phyloP scores from a whole-genome alignment of 768 basidiomycete genomes.

The Butyriboletus loyo region DNA sequence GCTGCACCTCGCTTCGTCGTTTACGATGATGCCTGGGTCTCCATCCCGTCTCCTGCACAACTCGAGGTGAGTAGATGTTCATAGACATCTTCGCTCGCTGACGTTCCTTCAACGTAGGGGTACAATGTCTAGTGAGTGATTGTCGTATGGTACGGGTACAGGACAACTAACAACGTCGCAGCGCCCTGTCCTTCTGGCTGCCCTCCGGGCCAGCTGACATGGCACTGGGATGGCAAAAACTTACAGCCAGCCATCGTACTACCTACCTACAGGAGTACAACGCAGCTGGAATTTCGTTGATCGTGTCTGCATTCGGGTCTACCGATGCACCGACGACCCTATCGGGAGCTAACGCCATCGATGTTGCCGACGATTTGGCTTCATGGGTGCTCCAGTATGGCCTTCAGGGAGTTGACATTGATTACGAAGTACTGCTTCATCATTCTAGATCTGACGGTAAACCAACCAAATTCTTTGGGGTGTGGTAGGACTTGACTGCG shows the following conservation, averaged over 20 bases:
- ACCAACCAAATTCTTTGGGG: too few species aligned
- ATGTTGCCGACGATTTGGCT: slow-evolving; percentile 40
- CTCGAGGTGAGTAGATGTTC: slow-evolving; percentile 35
- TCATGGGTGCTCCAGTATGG: slow-evolving; percentile 40
- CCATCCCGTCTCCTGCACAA: slow-evolving; percentile 40
- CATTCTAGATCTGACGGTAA: too few species aligned
- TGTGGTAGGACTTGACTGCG: neutral
- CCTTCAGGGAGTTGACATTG: neutral
- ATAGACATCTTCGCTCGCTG: neutral
- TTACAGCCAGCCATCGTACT: slow-evolving; percentile 38
- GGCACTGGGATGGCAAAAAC: slow-evolving; percentile 42
- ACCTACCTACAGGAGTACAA: slow-evolving; percentile 46
- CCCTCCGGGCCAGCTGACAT: slow-evolving; percentile 41
- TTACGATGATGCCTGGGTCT: slow-evolving; percentile 41
- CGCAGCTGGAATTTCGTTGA: slow-evolving; percentile 54
- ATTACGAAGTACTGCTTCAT: neutral
- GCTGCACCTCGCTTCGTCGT: slow-evolving; percentile 48
- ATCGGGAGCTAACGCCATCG: slow-evolving; percentile 34
- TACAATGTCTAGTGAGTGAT: slow-evolving; percentile 33
- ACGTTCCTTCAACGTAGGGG: too few species aligned
- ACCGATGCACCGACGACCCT: slow-evolving; percentile 40
- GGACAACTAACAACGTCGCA: slow-evolving; percentile 1
- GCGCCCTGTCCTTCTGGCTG: slow-evolving; percentile 41
- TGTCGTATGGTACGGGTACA: neutral
- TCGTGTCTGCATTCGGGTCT: slow-evolving; percentile 56